Evolutionary conservation across 176 grass and related monocot genomes (phyloP).

Genomic region (Avena sativa): DNA sequence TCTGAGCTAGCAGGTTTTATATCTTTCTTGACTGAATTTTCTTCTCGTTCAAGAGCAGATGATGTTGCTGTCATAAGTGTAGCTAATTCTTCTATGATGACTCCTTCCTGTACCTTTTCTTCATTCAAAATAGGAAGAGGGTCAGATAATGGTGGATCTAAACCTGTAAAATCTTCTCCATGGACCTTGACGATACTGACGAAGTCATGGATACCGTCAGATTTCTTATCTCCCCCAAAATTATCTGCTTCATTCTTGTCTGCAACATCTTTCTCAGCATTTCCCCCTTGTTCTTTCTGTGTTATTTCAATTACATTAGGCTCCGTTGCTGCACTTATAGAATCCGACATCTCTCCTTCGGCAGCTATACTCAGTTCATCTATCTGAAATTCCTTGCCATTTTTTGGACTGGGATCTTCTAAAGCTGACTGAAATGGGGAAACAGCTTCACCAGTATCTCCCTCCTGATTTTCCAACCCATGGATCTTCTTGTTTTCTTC

Average conservation of each 20-base stretch:
- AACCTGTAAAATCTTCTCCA: conserved; percentile 25
- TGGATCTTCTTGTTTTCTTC: conserved; percentile 24
- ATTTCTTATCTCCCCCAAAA: conserved; percentile 1
- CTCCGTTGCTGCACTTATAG: conserved; percentile 8
- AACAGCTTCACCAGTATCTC: conserved; percentile 15
- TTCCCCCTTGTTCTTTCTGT: conserved; percentile 30
- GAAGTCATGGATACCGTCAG: conserved; percentile 18
- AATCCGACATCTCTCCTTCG: conserved; percentile 12
- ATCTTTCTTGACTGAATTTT: conserved; percentile 41
- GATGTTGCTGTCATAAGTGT: neutral
- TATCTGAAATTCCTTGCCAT: conserved; percentile 31
- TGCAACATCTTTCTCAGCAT: neutral
- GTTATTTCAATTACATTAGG: conserved; percentile 32
- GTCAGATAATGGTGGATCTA: conserved; percentile 15
- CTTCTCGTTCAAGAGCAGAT: conserved; percentile 28
- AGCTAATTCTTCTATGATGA: conserved; percentile 29
- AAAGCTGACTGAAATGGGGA: conserved; percentile 35
- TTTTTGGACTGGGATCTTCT: conserved; percentile 18
- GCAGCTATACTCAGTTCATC: conserved; percentile 23
- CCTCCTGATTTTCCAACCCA: conserved; percentile 13
- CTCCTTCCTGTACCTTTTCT: conserved; percentile 27
- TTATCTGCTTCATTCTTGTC: conserved; percentile 37
- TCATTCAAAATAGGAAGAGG: conserved; percentile 38
- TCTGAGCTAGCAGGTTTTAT: conserved; percentile 23
- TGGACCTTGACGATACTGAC: neutral